phyloP scores from a whole-genome alignment of 2,329 filamentous ascomycete species.

The Fusarium sp. region DNA sequence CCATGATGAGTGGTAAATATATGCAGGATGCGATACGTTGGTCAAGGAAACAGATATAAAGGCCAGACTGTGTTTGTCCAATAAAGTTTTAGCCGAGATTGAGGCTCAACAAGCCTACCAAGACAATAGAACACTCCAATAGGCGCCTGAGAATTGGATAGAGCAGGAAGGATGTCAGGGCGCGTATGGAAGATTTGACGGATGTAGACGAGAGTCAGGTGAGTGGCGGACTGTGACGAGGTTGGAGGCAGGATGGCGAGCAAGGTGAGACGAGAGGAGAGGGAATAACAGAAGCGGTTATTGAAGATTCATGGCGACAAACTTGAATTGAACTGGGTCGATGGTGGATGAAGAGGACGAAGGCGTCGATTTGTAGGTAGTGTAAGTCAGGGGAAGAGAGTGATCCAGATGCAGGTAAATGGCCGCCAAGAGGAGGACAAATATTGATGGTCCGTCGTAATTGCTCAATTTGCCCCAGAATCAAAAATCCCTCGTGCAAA shows the following conservation, averaged over 20 bases:
- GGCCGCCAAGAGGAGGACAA: slow-evolving; percentile 39
- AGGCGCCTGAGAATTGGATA: background rate
- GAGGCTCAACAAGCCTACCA: slow-evolving; percentile 15
- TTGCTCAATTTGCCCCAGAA: slow-evolving; percentile 20
- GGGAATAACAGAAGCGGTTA: slow-evolving; percentile 32
- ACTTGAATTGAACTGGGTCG: slow-evolving; percentile 17
- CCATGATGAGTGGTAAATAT: slow-evolving; percentile 51
- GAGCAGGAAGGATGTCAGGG: slow-evolving; percentile 15
- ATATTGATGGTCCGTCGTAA: slow-evolving; percentile 11
- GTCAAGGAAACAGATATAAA: slow-evolving; percentile 5
- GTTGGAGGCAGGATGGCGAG: slow-evolving; percentile 20
- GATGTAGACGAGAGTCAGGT: slow-evolving; percentile 32
- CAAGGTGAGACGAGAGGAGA: slow-evolving; percentile 8
- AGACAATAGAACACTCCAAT: slow-evolving; percentile 9
- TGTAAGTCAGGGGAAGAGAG: slow-evolving; percentile 1
- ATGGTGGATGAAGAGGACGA: slow-evolving; percentile 15
- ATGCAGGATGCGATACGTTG: slow-evolving; percentile 19
- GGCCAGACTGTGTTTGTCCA: slow-evolving; percentile 16
- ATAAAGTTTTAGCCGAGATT: slow-evolving; percentile 16
- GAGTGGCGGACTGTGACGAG: slow-evolving; percentile 37
- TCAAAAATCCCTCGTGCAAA: slow-evolving; percentile 32
- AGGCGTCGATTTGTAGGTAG: slow-evolving; percentile 23
- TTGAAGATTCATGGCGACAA: slow-evolving; percentile 42
- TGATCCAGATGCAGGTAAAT: slow-evolving; percentile 37
- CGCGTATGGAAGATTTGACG: slow-evolving; percentile 29